Conservation (phyloP, 352 stramenopile genomes). For the Phytopythium chamaehyphon region DNA sequence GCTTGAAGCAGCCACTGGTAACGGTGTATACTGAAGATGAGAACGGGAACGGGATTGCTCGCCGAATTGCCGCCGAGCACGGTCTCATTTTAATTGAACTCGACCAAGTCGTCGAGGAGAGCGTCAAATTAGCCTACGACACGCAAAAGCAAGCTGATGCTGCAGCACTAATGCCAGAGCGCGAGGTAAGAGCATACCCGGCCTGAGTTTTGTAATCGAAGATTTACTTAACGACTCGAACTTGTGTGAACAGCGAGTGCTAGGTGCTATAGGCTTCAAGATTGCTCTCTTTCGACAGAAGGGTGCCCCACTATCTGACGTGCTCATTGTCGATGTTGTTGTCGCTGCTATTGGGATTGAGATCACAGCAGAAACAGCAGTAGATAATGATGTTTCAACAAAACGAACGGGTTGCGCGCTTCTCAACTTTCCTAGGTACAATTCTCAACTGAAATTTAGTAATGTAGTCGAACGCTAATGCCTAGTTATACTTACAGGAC, state of each 20-base stretch:
- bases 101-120: constrained; percentile 49
- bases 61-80: constrained; percentile 31
- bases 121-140: constrained; percentile 47
- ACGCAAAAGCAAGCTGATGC: constrained; percentile 39
- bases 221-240: too few relatives aligned
- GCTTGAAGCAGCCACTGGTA: constrained; percentile 12
- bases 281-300: constrained; percentile 39
- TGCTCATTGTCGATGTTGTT: constrained; percentile 48
- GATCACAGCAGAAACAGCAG: not conserved
- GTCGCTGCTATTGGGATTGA: constrained; percentile 13
- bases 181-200: constrained; percentile 32
- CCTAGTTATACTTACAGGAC: constrained; percentile 16
- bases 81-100: constrained; percentile 29
- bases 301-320: constrained; percentile 33
- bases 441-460: not conserved
- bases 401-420: constrained; percentile 28
- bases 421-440: constrained; percentile 55
- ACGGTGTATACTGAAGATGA: constrained; percentile 30
- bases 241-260: constrained; percentile 28
- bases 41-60: constrained; percentile 12
- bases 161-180: constrained; percentile 23
- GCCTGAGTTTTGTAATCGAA: too few relatives aligned
- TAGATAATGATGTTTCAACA: not conserved
- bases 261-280: constrained; percentile 48
- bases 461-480: not conserved